Base-by-base conservation (phyloP, 495 filamentous ascomycete species). In the Halenospora varia region DNA sequence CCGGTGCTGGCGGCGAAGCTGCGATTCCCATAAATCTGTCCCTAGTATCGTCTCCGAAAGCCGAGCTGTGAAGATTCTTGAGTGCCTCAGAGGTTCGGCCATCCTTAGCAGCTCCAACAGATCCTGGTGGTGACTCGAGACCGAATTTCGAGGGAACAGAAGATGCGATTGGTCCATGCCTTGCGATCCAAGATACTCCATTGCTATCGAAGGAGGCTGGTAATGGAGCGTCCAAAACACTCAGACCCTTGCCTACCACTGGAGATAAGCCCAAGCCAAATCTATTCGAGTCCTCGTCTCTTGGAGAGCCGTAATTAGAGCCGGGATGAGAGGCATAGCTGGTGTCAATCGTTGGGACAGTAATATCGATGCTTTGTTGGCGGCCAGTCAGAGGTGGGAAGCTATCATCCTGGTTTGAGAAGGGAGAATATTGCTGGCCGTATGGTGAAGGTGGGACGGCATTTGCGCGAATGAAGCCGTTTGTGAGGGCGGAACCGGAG, bases 141-240 rank as follows among this genome's bases (percentile, higher is more conserved):
- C 90, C 91, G 65, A 97, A 97, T 61, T 92, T 90, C 13, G 91
- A 88, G 1, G 94, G 94, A 29, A 98, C 86, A 0, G 94, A 97
- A 8, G 93, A 88, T 11, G 93, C 93, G 62, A 95, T 90, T 0
- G 94, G 90, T 0, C 90, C 95, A 66, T 91, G 89, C 50, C 92
- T 82, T 22, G 94, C 93, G 53, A 88, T 88, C 66, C 90, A 88
- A 4, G 92, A 96, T 18, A 96, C 89, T 44, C 94, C 94, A 62
- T 97, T 92, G 66, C 90, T 96, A 69, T 97, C 95, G 67, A 98
- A 97, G 1, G 94, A 97, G 10, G 90, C 91, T 9, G 94, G 94
- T 22, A 98, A 83, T 1, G 90, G 90, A 6, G 92, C 95, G 76
- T 98, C 94, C 18, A 97, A 81, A n/a, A 91, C 89, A 45, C 83